These are phyloP conservation scores for Phialophora tarda DNA, from an alignment of 2,329 filamentous ascomycete species.

Conservation along the genomic window DNA sequence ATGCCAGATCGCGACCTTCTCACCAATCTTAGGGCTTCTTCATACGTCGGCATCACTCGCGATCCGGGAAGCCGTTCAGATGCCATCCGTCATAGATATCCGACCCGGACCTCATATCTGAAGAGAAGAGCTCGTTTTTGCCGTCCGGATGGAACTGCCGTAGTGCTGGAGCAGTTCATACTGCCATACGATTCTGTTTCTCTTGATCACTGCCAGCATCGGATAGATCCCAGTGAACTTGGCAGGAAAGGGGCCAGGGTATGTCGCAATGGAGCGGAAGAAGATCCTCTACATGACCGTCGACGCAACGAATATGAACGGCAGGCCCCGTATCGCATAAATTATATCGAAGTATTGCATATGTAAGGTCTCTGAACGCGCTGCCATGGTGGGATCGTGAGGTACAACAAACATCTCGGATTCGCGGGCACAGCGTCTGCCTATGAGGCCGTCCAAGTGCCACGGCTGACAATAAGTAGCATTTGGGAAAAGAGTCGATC, in stretches of 20 bases:
- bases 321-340: not conserved
- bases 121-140: constrained; percentile 45
- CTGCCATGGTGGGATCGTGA: not conserved
- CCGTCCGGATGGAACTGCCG: constrained; percentile 44
- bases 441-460: not conserved
- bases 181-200: constrained; percentile 16
- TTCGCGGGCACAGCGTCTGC: not conserved
- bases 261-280: constrained; percentile 65
- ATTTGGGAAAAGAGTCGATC: not conserved
- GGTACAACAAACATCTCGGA: not conserved
- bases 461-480: not conserved
- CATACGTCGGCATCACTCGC: constrained; percentile 9
- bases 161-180: constrained; percentile 37
- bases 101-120: constrained; percentile 43
- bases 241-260: constrained; percentile 66
- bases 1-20: constrained; percentile 5
- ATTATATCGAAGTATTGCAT: not conserved
- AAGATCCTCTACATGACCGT: constrained; percentile 27
- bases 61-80: constrained; percentile 22
- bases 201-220: constrained; percentile 12
- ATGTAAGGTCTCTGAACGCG: not conserved
- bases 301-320: constrained; percentile 13
- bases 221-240: constrained; percentile 26
- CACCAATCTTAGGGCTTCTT: constrained; percentile 19
- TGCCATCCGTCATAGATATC: constrained; percentile 48